phyloP scores from a whole-genome alignment of 192 early-diverging fungal species.

The Backusella macrospora region DNA sequence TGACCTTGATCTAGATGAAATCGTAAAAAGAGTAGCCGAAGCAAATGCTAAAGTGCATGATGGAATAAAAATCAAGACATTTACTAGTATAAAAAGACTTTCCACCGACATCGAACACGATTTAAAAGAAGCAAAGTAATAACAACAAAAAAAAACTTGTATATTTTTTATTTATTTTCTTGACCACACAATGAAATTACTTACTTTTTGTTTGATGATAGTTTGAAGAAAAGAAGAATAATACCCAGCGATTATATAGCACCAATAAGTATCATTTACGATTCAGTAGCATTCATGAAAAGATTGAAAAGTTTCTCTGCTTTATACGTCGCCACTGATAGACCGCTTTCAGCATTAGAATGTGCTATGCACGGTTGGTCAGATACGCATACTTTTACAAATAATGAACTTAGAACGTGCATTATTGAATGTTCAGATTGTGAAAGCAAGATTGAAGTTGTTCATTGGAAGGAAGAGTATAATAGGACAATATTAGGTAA shows the following conservation, averaged over 20 bases:
- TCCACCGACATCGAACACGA: neutral
- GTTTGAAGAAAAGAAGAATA: neutral
- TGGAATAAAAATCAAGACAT: neutral
- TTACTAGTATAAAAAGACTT: neutral
- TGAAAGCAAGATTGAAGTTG: neutral
- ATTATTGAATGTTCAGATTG: conserved; percentile 2
- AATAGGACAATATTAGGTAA: neutral
- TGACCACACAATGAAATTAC: neutral
- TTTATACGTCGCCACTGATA: neutral
- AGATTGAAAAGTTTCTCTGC: neutral
- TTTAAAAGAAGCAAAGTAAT: conserved; percentile 10
- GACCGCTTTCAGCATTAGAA: neutral
- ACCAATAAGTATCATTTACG: neutral
- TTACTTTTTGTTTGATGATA: neutral
- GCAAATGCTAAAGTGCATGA: neutral
- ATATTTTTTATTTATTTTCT: too few relatives aligned
- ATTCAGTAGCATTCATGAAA: neutral
- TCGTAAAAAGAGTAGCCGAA: neutral
- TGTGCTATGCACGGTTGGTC: neutral
- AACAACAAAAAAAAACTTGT: too few relatives aligned
- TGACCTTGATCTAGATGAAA: neutral
- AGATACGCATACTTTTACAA: neutral
- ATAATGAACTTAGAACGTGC: neutral
- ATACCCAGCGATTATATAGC: neutral
- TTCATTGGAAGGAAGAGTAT: neutral